A percentile compares a stretch with the other conserved stretches of the same genome.
Evolutionary conservation across 352 stramenopile species (phyloP).

Genomic region (Phytophthora multivora): DNA sequence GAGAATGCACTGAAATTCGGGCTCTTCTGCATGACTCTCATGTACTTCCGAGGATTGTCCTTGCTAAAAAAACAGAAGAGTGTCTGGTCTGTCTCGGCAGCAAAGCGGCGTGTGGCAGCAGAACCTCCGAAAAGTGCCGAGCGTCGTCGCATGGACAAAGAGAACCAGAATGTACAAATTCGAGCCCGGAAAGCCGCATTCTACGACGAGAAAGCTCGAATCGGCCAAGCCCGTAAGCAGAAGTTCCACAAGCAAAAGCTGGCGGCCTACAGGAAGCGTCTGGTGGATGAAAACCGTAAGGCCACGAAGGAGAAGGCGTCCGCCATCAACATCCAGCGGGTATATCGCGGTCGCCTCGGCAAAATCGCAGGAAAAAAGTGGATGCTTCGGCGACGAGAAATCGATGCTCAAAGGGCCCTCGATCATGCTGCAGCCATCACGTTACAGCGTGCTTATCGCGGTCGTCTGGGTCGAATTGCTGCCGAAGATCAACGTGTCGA

Average conservation of each 20-base stretch:
- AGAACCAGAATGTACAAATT: constrained; percentile 47
- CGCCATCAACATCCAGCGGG: constrained; percentile 67
- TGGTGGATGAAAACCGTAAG: constrained; percentile 68
- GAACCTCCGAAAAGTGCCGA: constrained; percentile 42
- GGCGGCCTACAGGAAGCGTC: constrained; percentile 59
- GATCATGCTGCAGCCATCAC: constrained; percentile 78
- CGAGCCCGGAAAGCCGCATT: constrained; percentile 43
- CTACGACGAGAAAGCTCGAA: constrained; percentile 65
- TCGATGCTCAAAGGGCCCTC: constrained; percentile 82
- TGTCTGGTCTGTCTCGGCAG: constrained; percentile 63
- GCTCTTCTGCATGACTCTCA: constrained; percentile 95
- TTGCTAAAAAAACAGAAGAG: constrained; percentile 87
- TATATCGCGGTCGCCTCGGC: constrained; percentile 81
- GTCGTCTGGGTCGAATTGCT: constrained; percentile 80
- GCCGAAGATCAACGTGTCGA: constrained; percentile 88
- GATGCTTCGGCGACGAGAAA: constrained; percentile 82
- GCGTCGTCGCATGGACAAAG: constrained; percentile 54
- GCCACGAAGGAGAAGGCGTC: constrained; percentile 61
- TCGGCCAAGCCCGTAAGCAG: constrained; percentile 61
- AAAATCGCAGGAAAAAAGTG: constrained; percentile 83
- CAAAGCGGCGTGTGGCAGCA: constrained; percentile 21
- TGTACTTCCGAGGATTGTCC: constrained; percentile 95
- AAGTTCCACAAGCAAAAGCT: constrained; percentile 71
- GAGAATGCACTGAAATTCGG: constrained; percentile 96
- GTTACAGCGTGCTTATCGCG: constrained; percentile 88